Evolutionary conservation across 805 yeast species (phyloP), one percentile per base, ranked within the genome.

Genomic region (Candida michaelii): DNA sequence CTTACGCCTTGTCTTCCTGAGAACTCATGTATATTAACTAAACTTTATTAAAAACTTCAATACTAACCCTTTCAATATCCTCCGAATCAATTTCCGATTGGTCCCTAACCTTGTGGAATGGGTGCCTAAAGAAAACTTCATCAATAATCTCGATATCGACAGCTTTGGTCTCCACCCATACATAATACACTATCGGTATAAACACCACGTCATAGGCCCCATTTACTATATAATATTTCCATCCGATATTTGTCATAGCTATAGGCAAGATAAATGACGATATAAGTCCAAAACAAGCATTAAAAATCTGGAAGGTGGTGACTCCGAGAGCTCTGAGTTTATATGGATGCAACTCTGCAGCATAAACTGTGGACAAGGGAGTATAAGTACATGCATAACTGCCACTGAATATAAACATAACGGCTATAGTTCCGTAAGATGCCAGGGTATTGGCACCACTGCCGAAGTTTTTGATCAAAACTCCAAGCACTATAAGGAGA

Each of bases 181-280:
- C 8, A 25, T 15, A 47, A 11, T 34, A 42, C 8, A 49, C 43
- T 11, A 47, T 33, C 13, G 53, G 51, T 14, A 49, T 7, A 17
- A 48, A 48, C 12, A 48, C 9, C 8, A 30, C 33, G 30, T 56
- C 49, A 42, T 46, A 53, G 44, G 42, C 48, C 27, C 48, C 68
- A 51, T 49, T 55, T 7, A 48, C 29, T 24, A 50, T 48, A 27
- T 50, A 50, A 35, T 29, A 50, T 31, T 48, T 50, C 54, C 54
- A 50, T 17, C 54, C 54, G 17, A 50, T 48, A 15, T 38, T 36
- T 11, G 17, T 39, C 54, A 50, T 50, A 9, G 54, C 52, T 16
- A 50, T 36, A 9, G 54, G 52, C 15, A 48, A 44, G 10, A 50
- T 31, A 33, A 50, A 50, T 19, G 44, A 34, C 2, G 48, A 30